Evolutionary conservation across 2,329 filamentous ascomycete species (phyloP), one percentile per base, ranked within the genome.

Genomic region (Septoria linicola): DNA sequence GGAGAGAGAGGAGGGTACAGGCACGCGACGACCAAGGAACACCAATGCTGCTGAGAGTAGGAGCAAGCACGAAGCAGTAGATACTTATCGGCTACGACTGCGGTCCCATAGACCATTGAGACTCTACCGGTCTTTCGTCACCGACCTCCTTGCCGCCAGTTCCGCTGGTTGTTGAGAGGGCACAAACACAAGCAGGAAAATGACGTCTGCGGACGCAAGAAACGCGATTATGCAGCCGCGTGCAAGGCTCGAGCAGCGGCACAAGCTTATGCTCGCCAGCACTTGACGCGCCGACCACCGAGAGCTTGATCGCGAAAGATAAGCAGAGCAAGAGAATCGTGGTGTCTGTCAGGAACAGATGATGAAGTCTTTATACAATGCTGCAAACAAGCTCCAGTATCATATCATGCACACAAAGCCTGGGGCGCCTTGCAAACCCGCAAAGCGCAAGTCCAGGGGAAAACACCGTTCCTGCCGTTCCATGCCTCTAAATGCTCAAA

Each of bases 291-390:
- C 34, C 43, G 43, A 37, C 31, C 31, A 16, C 43, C 31, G 32
- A 44, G 21, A 31, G 43, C 43, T 46, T 34, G 31, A n/a, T 13
- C 13, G n/a, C n/a, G 30, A n/a, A 20, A 8, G 4, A 36, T 30
- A 39, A 25, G 8, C 13, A 16, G n/a, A 37, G 16, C 4, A 27
- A 23, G 23, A 10, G n/a, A 11, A 16, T 46, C 7, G 17, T 16
- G 13, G 19, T 11, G 16, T 30, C 8, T 17, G 5, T 17, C 14
- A 19, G 41, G 16, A 27, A n/a, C 31, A n/a, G n/a, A n/a, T n/a
- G n/a, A n/a, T n/a, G n/a, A n/a, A n/a, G n/a, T 48, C 36, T 31
- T 49, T 54, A 47, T 50, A 54, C 46, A 54, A 50, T 50, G 46
- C 49, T 49, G 50, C 50, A 40, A 34, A 53, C n/a, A 39, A 49